These are phyloP conservation scores for Xylaria digitata DNA, from an alignment of 2,329 filamentous ascomycete genomes.

Conservation along the genomic window DNA sequence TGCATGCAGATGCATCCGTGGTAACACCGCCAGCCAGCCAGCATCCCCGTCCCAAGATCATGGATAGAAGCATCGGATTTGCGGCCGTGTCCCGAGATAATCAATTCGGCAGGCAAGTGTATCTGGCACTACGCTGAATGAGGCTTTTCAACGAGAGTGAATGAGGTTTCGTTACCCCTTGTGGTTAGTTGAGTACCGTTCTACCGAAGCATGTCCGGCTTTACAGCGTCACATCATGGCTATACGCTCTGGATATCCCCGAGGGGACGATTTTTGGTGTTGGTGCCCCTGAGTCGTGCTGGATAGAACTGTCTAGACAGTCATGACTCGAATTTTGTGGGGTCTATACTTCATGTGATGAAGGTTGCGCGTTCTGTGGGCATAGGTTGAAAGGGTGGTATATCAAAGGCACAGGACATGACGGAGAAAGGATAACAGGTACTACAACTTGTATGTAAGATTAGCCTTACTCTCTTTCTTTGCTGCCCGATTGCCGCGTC, in stretches of 20 bases:
- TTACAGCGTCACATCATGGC: background rate
- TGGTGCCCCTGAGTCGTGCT: background rate
- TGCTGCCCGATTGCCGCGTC: too few species aligned
- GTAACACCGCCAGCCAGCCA: conserved; percentile 20
- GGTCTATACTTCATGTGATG: background rate
- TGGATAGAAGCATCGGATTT: conserved; percentile 7
- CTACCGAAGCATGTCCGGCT: background rate
- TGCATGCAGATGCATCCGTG: conserved; percentile 14
- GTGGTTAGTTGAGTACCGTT: background rate
- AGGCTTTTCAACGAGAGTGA: conserved; percentile 3
- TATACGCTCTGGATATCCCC: background rate
- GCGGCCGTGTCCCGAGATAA: conserved; percentile 14
- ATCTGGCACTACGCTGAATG: background rate
- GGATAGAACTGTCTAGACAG: background rate
- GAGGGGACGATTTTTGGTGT: background rate
- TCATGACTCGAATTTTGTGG: background rate
- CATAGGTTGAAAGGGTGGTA: background rate
- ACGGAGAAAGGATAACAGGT: background rate
- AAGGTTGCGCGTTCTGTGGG: background rate
- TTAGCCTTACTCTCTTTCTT: too few species aligned
- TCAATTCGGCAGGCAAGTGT: background rate
- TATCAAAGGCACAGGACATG: too few species aligned
- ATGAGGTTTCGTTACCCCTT: background rate
- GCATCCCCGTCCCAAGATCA: conserved; percentile 9
- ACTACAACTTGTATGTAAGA: background rate